These are phyloP conservation scores for Urochloa ruziziensis DNA, from an alignment of 176 grass and related monocot genomes.

Conservation along the genomic window DNA sequence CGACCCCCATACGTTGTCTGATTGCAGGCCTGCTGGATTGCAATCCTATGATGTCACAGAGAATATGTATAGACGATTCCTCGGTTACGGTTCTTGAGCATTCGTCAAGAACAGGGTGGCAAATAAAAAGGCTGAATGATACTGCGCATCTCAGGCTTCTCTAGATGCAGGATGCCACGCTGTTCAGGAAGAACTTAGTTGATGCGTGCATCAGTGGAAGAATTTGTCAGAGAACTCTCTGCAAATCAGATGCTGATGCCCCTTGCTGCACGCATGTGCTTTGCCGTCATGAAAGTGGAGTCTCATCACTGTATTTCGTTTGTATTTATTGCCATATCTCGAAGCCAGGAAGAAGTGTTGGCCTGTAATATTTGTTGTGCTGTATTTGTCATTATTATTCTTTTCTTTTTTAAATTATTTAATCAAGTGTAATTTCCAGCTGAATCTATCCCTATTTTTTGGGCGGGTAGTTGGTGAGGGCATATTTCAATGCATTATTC, in stretches of 20 bases:
- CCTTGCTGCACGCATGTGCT: not conserved
- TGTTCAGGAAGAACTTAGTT: not conserved
- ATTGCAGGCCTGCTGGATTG: slow-evolving; percentile 66
- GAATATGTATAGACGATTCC: slow-evolving; percentile 80
- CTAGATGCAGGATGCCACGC: slow-evolving; percentile 22
- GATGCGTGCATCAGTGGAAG: not conserved
- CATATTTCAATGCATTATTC: not conserved
- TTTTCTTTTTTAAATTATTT: slow-evolving; percentile 30
- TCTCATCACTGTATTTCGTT: slow-evolving; percentile 23
- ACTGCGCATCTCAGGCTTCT: slow-evolving; percentile 86
- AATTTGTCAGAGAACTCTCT: slow-evolving; percentile 8
- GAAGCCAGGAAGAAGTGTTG: slow-evolving; percentile 23
- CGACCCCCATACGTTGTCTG: slow-evolving; percentile 66
- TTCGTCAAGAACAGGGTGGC: slow-evolving; percentile 73
- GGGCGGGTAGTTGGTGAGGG: not conserved
- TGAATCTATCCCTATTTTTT: slow-evolving; percentile 7
- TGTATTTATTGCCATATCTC: slow-evolving; percentile 24
- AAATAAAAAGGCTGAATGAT: slow-evolving; percentile 81
- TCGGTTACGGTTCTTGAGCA: slow-evolving; percentile 77
- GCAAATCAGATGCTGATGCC: not conserved
- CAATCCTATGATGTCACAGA: slow-evolving; percentile 60
- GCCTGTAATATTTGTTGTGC: slow-evolving; percentile 13
- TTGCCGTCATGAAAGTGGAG: not conserved
- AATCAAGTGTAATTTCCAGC: slow-evolving; percentile 23
- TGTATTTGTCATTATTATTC: slow-evolving; percentile 36